Conservation (phyloP, 306 rosid species). For the Cicer judaicum region DNA sequence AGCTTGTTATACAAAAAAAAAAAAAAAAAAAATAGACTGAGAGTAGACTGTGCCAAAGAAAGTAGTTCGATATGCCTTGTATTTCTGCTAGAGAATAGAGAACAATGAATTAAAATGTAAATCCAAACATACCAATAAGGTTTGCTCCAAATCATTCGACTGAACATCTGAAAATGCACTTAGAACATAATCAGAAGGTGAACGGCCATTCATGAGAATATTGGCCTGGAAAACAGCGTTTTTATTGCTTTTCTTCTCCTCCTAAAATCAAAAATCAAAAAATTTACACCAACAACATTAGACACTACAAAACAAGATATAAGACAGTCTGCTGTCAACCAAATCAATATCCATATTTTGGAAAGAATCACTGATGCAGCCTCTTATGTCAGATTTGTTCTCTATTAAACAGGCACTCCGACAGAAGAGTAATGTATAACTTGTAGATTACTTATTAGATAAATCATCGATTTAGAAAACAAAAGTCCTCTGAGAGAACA, state of each 20-base stretch:
- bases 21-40: not conserved
- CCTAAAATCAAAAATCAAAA: slow-evolving; percentile 60
- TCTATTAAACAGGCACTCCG: not conserved
- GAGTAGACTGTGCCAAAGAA: not conserved
- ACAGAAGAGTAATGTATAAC: slow-evolving; percentile 1
- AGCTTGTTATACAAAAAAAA: not conserved
- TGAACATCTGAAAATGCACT: slow-evolving; percentile 75
- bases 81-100: slow-evolving; percentile 19
- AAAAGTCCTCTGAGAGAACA: not conserved
- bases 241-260: slow-evolving; percentile 58
- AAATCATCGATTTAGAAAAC: slow-evolving; percentile 9
- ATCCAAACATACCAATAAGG: slow-evolving; percentile 70
- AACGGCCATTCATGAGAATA: slow-evolving; percentile 69
- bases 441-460: slow-evolving; percentile 5
- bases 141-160: slow-evolving; percentile 89
- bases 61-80: slow-evolving; percentile 13
- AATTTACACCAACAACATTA: slow-evolving; percentile 34
- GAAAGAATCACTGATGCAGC: slow-evolving; percentile 17
- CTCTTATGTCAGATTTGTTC: slow-evolving; percentile 17
- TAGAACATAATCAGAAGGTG: slow-evolving; percentile 83
- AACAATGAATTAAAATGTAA: slow-evolving; percentile 30
- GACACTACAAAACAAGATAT: slow-evolving; percentile 21
- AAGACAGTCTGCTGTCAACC: not conserved
- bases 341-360: not conserved
- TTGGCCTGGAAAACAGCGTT: slow-evolving; percentile 66